phyloP scores from a whole-genome alignment of 2,329 filamentous ascomycete species.

The Colletotrichum phormii region DNA sequence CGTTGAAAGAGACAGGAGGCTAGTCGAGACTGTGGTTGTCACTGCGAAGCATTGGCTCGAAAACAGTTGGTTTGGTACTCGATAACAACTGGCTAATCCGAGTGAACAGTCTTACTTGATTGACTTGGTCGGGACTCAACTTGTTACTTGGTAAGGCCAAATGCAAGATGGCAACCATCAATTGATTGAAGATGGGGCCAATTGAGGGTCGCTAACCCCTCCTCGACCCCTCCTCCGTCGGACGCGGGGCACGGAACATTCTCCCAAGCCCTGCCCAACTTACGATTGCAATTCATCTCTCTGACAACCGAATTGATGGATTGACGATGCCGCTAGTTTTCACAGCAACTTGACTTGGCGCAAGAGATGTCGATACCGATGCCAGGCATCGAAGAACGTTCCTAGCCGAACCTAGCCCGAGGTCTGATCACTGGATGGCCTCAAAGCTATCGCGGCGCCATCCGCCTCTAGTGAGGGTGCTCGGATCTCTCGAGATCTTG shows the following conservation, averaged over 20 bases:
- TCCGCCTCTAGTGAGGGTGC: slow-evolving; percentile 23
- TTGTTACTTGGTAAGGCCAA: neutral
- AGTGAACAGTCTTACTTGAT: neutral
- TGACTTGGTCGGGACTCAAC: neutral
- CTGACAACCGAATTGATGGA: neutral
- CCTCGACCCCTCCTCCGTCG: neutral
- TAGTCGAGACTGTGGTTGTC: neutral
- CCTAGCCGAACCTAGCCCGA: neutral
- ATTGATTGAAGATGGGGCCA: neutral
- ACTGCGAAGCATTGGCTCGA: neutral
- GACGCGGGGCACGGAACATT: neutral
- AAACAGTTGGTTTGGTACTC: neutral
- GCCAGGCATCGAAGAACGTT: neutral
- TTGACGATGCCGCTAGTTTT: neutral
- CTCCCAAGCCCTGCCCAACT: neutral
- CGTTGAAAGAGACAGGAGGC: slow-evolving; percentile 13
- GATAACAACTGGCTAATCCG: neutral
- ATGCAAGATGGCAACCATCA: neutral
- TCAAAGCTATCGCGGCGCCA: slow-evolving; percentile 21
- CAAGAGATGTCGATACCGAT: neutral
- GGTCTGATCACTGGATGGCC: slow-evolving; percentile 6
- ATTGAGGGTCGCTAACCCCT: neutral
- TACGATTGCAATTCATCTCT: neutral
- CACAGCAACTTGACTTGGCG: neutral
- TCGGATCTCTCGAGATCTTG: slow-evolving; percentile 21